Evolutionary conservation across 228 moss, liverwort and hornwort species (phyloP).

Genomic region (Sphagnum magellanicum): DNA sequence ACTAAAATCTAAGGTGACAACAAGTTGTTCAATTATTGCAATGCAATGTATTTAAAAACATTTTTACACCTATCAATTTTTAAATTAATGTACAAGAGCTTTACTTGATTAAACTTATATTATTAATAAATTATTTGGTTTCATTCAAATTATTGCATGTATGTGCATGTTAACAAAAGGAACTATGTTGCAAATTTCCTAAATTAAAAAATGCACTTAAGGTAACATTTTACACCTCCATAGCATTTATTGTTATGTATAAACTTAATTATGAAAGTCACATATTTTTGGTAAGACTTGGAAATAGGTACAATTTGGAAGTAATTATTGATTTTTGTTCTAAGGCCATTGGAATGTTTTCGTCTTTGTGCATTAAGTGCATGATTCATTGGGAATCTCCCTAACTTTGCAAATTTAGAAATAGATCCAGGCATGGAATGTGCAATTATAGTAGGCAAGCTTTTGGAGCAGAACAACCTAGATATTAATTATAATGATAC

Average conservation of each 20-base stretch:
- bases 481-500: conserved; percentile 43
- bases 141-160: too few species aligned
- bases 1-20: too few species aligned
- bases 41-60: too few species aligned
- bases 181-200: too few species aligned
- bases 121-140: too few species aligned
- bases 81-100: too few species aligned
- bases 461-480: conserved; percentile 66
- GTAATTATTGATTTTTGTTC: neutral
- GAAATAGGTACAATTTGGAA: neutral
- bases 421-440: conserved; percentile 85
- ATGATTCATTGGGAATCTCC: neutral
- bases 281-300: neutral
- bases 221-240: conserved; percentile 20
- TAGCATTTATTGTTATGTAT: neutral
- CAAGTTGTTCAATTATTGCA: too few species aligned
- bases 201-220: conserved; percentile 61
- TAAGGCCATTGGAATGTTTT: neutral
- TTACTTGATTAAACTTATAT: too few species aligned
- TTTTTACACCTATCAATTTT: too few species aligned
- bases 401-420: neutral
- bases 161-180: too few species aligned
- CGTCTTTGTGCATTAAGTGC: neutral
- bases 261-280: neutral
- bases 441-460: conserved; percentile 80